A percentile compares a stretch with the other conserved stretches of the same genome.
Evolutionary conservation across 106 monocot genomes (phyloP).

Genomic region (Phalaenopsis aphrodite): DNA sequence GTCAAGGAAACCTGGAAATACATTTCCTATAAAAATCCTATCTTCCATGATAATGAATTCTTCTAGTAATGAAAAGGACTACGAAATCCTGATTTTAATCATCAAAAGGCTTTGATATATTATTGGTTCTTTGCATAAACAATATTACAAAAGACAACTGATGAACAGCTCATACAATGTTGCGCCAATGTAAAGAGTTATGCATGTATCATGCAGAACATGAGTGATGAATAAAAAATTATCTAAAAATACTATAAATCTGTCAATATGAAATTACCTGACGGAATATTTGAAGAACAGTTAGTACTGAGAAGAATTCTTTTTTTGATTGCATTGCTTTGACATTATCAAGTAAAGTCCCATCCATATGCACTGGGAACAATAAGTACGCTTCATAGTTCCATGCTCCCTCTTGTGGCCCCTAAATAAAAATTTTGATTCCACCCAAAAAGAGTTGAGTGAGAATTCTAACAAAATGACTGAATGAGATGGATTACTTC

Average conservation of each 20-base stretch:
- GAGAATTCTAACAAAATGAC: not conserved
- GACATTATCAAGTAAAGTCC: conserved; percentile 53
- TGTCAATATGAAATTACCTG: conserved; percentile 29
- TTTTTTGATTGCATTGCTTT: conserved; percentile 52
- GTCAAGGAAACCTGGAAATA: not conserved
- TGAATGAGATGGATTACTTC: not conserved
- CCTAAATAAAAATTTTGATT: conserved; percentile 5
- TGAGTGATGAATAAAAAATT: not conserved
- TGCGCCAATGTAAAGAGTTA: not conserved
- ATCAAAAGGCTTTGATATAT: not conserved
- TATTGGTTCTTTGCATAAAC: not conserved
- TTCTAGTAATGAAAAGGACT: not conserved
- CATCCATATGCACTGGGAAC: conserved; percentile 68
- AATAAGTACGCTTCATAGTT: conserved; percentile 72
- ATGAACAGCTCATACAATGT: not conserved
- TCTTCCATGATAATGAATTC: not conserved
- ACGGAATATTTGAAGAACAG: conserved; percentile 58
- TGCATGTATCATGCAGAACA: not conserved
- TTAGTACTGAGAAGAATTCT: conserved; percentile 43
- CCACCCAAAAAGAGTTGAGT: not conserved
- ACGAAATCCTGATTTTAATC: not conserved
- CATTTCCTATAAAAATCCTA: not conserved
- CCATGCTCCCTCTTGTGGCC: conserved; percentile 31
- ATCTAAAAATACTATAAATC: not conserved
- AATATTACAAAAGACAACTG: not conserved